These are phyloP conservation scores for Comarum palustre DNA, from an alignment of 306 rosid genomes.

Conservation along the genomic window DNA sequence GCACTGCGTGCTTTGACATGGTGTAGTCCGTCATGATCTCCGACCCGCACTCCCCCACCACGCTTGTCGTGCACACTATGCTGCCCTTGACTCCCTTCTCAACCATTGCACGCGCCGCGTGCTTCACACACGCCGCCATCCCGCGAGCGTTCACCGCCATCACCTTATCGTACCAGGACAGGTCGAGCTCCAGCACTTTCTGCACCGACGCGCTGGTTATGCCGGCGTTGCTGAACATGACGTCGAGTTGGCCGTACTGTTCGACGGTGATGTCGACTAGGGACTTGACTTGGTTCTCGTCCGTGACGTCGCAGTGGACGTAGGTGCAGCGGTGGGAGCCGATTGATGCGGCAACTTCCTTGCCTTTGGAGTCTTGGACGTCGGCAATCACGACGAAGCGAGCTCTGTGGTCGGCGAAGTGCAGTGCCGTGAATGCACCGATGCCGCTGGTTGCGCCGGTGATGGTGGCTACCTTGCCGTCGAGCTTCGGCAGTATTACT, in stretches of 20 bases:
- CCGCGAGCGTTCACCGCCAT: conserved; percentile 3
- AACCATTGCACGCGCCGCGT: conserved; percentile 16
- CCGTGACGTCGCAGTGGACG: conserved; percentile 21
- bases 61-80: conserved; percentile 51
- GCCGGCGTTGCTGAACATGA: conserved; percentile 30
- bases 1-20: conserved; percentile 40
- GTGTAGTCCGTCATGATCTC: background rate
- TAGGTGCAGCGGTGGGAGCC: conserved; percentile 1
- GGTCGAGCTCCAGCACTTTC: conserved; percentile 12
- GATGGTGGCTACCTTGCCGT: conserved; percentile 31
- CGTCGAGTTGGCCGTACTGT: conserved; percentile 15
- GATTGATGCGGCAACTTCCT: background rate
- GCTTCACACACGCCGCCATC: conserved; percentile 19
- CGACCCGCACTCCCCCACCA: background rate
- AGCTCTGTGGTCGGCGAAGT: conserved; percentile 20
- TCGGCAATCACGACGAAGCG: conserved; percentile 19
- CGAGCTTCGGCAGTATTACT: background rate
- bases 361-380: conserved; percentile 22
- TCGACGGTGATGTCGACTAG: conserved; percentile 5
- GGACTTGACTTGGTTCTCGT: conserved; percentile 6
- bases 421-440: conserved; percentile 14
- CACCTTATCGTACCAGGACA: background rate
- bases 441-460: conserved; percentile 27
- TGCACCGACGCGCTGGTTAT: background rate
- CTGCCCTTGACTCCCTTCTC: conserved; percentile 10